Base-by-base conservation (phyloP, 2,329 filamentous ascomycete genomes). In the Cytospora mali region DNA sequence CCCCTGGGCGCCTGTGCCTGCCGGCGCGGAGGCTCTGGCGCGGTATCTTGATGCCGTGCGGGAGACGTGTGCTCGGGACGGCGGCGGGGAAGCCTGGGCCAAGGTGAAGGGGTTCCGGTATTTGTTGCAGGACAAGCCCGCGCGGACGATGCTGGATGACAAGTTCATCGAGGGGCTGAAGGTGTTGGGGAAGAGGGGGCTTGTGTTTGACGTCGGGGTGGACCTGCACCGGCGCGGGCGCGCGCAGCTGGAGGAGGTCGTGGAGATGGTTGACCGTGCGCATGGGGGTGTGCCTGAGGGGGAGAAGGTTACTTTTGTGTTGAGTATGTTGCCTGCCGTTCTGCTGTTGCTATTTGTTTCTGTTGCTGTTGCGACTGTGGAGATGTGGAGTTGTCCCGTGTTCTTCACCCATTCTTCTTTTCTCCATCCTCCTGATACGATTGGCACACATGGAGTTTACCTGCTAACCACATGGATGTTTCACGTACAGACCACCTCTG, bases 1-100 rank as follows among this genome's bases (percentile, higher is more conserved):
- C 4, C 87, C 92, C 1, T 97, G 92, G 91, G 93, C 92, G n/a
- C 93, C 93, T 0, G 73, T 97, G 55, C 84, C 90, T 11, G 85
- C 86, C 49, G 87, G 90, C 0, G 72, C 82, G 0, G 78, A 74
- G 6, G 81, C 80, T 0, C 75, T 97, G 72, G 77, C 84, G 66
- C 75, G 76, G 66, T 97, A 96, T 73, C 78, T 96, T 6, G 75
- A 75, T 0, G 71, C 80, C 18, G 90, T 87, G 3, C 78, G 86
- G 72, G 77, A 85, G 65, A 79, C 78, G 59, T 65, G 63, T n/a
- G 29, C 18, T 11, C 27, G 61, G 29, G 56, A 63, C 18, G 88
- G 88, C 0, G 90, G 89, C 1, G 79, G 81, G 49, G 72, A 74
- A 52, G 81, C 84, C 18, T 95, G 87, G 87, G 69, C 70, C 51